Percentiles rank a stretch among this genome's conserved stretches.
Conservation (phyloP, 2,329 filamentous ascomycete genomes). For the Hypoxylon sp. region DNA sequence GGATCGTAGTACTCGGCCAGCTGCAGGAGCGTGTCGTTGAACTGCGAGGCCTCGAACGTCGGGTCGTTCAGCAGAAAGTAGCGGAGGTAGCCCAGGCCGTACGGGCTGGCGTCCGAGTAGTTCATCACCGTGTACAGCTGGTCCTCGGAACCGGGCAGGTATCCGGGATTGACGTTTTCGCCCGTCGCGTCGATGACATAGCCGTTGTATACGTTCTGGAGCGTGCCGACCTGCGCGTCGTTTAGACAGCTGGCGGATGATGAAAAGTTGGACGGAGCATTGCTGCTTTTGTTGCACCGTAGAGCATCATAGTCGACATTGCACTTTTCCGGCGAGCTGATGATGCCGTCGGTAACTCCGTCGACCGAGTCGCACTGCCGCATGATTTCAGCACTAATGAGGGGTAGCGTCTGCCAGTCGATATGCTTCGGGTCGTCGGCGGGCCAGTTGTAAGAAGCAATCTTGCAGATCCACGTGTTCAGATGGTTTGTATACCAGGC, state of each 20-base stretch:
- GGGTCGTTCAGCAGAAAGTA: conserved; percentile 57
- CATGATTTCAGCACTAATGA: conserved; percentile 55
- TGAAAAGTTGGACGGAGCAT: conserved; percentile 40
- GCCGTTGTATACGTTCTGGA: conserved; percentile 50
- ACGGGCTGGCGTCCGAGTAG: conserved; percentile 49
- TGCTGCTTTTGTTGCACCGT: conserved; percentile 51
- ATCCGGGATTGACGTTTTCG: conserved; percentile 56
- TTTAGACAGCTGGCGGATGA: conserved; percentile 54
- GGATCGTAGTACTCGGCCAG: conserved; percentile 53
- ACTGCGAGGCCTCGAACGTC: conserved; percentile 51
- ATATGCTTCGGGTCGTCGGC: conserved; percentile 59
- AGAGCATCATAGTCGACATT: conserved; percentile 57
- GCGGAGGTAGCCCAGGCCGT: conserved; percentile 52
- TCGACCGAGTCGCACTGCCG: conserved; percentile 65
- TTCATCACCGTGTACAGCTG: conserved; percentile 52
- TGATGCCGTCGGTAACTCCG: conserved; percentile 62
- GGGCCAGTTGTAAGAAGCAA: conserved; percentile 62
- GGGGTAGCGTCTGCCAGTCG: conserved; percentile 58
- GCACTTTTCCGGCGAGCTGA: conserved; percentile 61
- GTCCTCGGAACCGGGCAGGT: conserved; percentile 61
- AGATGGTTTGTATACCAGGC: conserved; percentile 65
- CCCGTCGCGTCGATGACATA: conserved; percentile 47
- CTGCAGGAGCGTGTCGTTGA: conserved; percentile 50
- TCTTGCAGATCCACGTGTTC: conserved; percentile 56
- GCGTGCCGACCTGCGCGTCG: conserved; percentile 54